Percentiles rank a stretch among this genome's conserved stretches.
phyloP scores from a whole-genome alignment of 1,284 basidiomycete genomes.

The Porphyrellus sp. region DNA sequence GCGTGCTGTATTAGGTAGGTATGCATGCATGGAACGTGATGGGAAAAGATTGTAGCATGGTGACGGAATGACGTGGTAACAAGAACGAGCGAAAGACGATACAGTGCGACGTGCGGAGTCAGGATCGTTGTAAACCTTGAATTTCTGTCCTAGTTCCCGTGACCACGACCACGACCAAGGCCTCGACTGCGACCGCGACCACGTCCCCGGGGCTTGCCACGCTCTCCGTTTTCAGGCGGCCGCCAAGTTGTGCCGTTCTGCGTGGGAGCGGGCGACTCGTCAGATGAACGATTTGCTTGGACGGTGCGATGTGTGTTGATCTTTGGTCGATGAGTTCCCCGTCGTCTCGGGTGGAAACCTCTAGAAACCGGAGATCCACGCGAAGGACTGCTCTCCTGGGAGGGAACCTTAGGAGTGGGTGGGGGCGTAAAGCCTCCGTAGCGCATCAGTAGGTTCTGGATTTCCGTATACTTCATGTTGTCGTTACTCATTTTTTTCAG shows the following conservation, averaged over 20 bases:
- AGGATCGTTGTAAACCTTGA: constrained; percentile 1
- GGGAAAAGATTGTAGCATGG: constrained; percentile 17
- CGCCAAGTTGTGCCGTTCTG: constrained; percentile 10
- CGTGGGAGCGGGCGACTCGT: constrained; percentile 1
- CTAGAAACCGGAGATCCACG: not conserved
- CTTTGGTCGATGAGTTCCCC: constrained; percentile 13
- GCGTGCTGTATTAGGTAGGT: constrained; percentile 21
- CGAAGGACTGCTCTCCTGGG: constrained; percentile 10
- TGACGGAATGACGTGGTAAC: constrained; percentile 24
- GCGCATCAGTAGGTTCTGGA: constrained; percentile 51
- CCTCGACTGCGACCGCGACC: constrained; percentile 31
- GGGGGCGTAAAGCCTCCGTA: constrained; percentile 53
- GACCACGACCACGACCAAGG: constrained; percentile 26
- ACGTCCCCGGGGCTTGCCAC: constrained; percentile 41
- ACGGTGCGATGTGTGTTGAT: not conserved
- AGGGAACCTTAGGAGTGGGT: constrained; percentile 36
- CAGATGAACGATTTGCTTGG: not conserved
- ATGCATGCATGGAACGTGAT: constrained; percentile 27
- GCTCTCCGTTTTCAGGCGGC: constrained; percentile 18
- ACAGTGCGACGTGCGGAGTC: constrained; percentile 20
- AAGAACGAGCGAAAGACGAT: constrained; percentile 15
- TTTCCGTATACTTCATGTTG: constrained; percentile 46
- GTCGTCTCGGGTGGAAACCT: constrained; percentile 5
- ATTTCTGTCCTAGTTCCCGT: constrained; percentile 10
- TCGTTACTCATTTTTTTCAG: constrained; percentile 29